phyloP scores from a whole-genome alignment of 2,329 filamentous ascomycete genomes.

The Drechslerella coelobrocha region DNA sequence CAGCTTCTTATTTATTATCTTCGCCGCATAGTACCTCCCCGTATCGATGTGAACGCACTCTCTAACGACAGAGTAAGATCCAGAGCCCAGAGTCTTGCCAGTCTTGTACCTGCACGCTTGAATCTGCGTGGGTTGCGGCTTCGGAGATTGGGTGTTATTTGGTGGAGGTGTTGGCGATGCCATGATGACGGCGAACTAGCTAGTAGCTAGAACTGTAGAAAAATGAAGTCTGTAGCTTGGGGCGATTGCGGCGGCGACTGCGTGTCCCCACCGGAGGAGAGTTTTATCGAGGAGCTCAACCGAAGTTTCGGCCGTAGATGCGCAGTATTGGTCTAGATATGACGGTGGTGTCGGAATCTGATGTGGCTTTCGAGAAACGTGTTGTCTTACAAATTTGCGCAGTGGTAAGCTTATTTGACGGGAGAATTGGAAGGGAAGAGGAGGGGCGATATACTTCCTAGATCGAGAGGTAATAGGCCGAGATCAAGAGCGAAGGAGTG shows the following conservation, averaged over 20 bases:
- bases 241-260: not conserved
- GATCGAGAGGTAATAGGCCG: not conserved
- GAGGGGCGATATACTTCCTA: not conserved
- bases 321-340: too few species aligned
- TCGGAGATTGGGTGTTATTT: constrained; percentile 25
- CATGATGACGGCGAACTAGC: constrained; percentile 16
- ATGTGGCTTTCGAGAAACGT: too few species aligned
- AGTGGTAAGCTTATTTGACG: not conserved
- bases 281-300: too few species aligned
- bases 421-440: not conserved
- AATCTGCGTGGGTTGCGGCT: constrained; percentile 28
- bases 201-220: too few species aligned
- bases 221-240: not conserved
- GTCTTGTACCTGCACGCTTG: constrained; percentile 79
- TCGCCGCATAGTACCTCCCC: constrained; percentile 95
- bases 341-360: too few species aligned
- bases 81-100: constrained; percentile 93
- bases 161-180: constrained; percentile 34
- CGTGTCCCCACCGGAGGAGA: too few species aligned
- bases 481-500: not conserved
- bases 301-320: too few species aligned
- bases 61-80: constrained; percentile 97
- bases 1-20: constrained; percentile 97
- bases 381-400: too few species aligned
- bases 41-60: constrained; percentile 99